Evolutionary conservation across 179 eudicot genomes (phyloP), one percentile per base, ranked within the genome.

Genomic region (Patellifolia procumbens): DNA sequence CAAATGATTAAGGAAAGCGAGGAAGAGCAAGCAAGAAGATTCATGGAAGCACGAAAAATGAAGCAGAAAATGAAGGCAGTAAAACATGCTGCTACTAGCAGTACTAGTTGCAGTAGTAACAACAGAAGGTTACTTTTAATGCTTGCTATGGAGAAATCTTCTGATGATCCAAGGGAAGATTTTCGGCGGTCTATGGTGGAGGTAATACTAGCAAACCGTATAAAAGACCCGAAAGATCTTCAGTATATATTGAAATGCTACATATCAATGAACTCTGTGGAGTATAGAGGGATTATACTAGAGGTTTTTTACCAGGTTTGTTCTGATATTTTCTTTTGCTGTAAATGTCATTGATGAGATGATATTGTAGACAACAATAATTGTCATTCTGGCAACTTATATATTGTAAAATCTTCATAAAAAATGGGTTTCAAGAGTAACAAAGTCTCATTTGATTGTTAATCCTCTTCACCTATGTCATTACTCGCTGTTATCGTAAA

Each of bases 241-340:
- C 76, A 90, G 4, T 65, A 84, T 49, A 75, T 94, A 11, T 84
- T 94, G 88, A 86, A 91, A 59, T 90, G 85, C 68, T 94, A 88
- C 66, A 80, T 92, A 61, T 81, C 89, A 0, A 87, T 91, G 96
- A 94, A 90, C 79, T 83, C 90, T 3, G 87, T 86, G 46, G 97
- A 89, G 76, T 84, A 81, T 73, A 82, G 81, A 53, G 86, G 85
- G 22, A 51, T 85, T 73, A 92, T 94, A 76, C 83, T 94, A 16
- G 94, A 89, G 87, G 92, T 83, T 37, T 92, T 92, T 72, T 82
- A 92, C 78, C 89, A 94, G 74, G 97, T 94, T 43, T 94, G 98
- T 77, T 74, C 81, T 78, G 79, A 81, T 78, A 51, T 92, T 63
- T 92, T 92, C 87, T 81, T 85, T 22, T 79, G 80, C 26, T 79